Percentiles rank a stretch among this genome's conserved stretches.
phyloP scores from a whole-genome alignment of 2,329 filamentous ascomycete genomes.

The Aureobasidium melanogenum region DNA sequence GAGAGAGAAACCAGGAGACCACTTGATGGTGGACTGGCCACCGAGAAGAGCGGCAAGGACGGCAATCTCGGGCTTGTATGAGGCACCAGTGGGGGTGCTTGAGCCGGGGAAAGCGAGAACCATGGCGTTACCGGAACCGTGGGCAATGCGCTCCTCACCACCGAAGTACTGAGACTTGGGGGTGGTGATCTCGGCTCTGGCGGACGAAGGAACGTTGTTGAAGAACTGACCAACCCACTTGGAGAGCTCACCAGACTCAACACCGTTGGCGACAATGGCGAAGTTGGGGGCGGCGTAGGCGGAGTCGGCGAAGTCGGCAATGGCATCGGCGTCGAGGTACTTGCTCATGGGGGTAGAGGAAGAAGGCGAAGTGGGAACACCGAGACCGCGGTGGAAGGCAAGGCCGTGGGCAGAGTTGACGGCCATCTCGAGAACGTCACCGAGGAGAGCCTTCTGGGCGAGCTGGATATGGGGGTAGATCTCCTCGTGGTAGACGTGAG shows the following conservation, averaged over 20 bases:
- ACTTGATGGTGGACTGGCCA: constrained; percentile 87
- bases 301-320: constrained; percentile 65
- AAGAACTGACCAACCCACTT: constrained; percentile 97
- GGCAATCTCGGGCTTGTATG: constrained; percentile 81
- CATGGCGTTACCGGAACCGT: constrained; percentile 67
- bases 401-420: constrained; percentile 77
- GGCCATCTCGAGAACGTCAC: constrained; percentile 58
- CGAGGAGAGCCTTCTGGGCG: constrained; percentile 65
- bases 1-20: constrained; percentile 85
- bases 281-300: constrained; percentile 88
- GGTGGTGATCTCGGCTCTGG: constrained; percentile 47
- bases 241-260: constrained; percentile 62
- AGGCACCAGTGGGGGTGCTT: constrained; percentile 59
- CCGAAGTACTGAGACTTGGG: constrained; percentile 79
- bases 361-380: constrained; percentile 64
- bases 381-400: constrained; percentile 91
- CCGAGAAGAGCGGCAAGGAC: constrained; percentile 86
- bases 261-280: constrained; percentile 82
- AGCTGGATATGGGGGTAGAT: constrained; percentile 67
- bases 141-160: constrained; percentile 83
- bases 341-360: constrained; percentile 63
- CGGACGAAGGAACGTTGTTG: constrained; percentile 51
- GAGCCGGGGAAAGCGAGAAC: constrained; percentile 91
- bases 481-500: constrained; percentile 84
- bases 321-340: constrained; percentile 68